Conservation (phyloP, 169 alveolate genomes). For the Babesia bigemina region DNA sequence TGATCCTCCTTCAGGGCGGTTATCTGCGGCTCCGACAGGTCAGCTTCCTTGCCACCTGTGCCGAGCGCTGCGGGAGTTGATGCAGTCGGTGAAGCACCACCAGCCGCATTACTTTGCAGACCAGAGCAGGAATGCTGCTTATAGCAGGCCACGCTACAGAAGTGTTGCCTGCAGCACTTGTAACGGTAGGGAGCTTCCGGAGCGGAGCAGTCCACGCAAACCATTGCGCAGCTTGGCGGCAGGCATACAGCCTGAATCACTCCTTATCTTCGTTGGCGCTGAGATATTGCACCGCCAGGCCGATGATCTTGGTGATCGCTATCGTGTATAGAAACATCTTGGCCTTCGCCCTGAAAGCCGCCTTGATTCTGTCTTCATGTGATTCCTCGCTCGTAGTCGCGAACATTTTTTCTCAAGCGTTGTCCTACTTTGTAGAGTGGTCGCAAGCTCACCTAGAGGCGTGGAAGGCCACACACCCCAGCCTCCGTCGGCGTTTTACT, state of each 20-base stretch:
- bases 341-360: slow-evolving; percentile 46
- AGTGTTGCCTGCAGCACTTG: slow-evolving; percentile 53
- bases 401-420: slow-evolving; percentile 35
- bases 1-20: slow-evolving; percentile 29
- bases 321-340: slow-evolving; percentile 58
- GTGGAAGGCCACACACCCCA: slow-evolving; percentile 13
- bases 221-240: not conserved
- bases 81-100: not conserved
- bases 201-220: slow-evolving; percentile 47
- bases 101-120: not conserved
- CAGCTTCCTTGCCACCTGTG: not conserved
- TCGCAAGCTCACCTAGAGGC: not conserved
- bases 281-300: slow-evolving; percentile 4
- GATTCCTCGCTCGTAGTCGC: slow-evolving; percentile 29
- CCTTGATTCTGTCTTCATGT: slow-evolving; percentile 22
- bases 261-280: slow-evolving; percentile 1
- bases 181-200: slow-evolving; percentile 40
- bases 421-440: not conserved
- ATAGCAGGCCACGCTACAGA: slow-evolving; percentile 61
- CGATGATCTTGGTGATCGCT: slow-evolving; percentile 43
- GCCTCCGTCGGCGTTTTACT: not conserved
- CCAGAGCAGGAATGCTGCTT: slow-evolving; percentile 43
- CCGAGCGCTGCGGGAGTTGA: too few species aligned
- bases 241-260: not conserved
- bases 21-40: slow-evolving; percentile 14